phyloP scores from a whole-genome alignment of 1,139 yeast genomes.

The Lodderomyces parapsilosis region DNA sequence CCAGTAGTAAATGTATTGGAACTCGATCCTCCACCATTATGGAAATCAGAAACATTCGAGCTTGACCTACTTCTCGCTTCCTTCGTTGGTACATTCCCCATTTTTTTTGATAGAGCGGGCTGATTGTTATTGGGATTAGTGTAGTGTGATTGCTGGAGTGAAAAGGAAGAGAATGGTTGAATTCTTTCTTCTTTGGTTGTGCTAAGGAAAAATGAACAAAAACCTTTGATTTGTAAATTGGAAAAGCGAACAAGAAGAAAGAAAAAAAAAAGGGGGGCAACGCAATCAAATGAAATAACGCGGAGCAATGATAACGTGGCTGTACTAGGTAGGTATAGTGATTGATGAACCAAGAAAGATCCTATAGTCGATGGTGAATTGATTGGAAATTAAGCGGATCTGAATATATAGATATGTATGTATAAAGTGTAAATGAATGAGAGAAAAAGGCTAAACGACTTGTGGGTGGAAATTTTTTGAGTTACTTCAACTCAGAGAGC shows the following conservation, averaged over 20 bases:
- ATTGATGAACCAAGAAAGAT: not conserved
- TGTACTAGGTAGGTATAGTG: not conserved
- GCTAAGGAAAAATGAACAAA: no score
- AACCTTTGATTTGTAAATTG: not conserved
- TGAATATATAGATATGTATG: no score
- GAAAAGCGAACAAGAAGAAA: not conserved
- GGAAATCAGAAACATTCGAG: conserved; percentile 13
- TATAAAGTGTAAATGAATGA: not conserved
- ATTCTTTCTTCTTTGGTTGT: no score
- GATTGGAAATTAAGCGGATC: no score
- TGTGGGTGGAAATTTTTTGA: not conserved
- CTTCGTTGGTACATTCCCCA: conserved; percentile 65
- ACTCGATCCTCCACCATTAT: conserved; percentile 8
- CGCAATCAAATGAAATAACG: not conserved
- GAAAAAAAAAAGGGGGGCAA: not conserved
- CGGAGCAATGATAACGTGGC: not conserved
- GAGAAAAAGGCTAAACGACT: not conserved
- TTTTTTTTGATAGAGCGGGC: no score
- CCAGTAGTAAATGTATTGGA: conserved; percentile 9
- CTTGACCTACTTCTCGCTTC: conserved; percentile 38
- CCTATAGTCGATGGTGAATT: no score
- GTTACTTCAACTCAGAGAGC: not conserved
- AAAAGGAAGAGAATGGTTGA: no score
- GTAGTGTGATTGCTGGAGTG: no score
- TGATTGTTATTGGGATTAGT: no score